A percentile compares a stretch with the other conserved stretches of the same genome.
Conservation (phyloP, 2,329 filamentous ascomycete genomes). For the Sordariomycetes sp. region DNA sequence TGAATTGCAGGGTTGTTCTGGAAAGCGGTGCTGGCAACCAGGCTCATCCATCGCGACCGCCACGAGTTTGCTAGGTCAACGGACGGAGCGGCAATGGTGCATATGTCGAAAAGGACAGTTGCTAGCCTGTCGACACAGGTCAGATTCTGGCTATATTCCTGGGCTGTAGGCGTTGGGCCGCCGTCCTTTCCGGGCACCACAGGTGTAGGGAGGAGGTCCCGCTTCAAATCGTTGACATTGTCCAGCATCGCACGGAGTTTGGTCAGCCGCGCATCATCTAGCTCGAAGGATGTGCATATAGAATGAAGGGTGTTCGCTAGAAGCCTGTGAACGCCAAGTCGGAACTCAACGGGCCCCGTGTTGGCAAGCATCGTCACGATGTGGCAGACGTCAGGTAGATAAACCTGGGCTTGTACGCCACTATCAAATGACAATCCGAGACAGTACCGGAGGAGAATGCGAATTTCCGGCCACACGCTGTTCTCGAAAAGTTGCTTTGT, state of each 20-base stretch:
- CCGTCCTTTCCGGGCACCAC: conserved; percentile 33
- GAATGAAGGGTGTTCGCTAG: conserved; percentile 56
- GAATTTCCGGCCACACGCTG: conserved; percentile 56
- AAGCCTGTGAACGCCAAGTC: conserved; percentile 46
- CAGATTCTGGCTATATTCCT: conserved; percentile 37
- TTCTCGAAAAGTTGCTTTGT: conserved; percentile 54
- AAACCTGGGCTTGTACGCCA: conserved; percentile 53
- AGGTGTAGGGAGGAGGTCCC: conserved; percentile 41
- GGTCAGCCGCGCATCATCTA: conserved; percentile 44
- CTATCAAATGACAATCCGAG: conserved; percentile 55
- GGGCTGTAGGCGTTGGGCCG: conserved; percentile 37
- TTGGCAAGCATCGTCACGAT: conserved; percentile 59
- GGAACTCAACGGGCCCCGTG: conserved; percentile 43
- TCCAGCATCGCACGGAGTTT: conserved; percentile 43
- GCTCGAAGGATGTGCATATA: conserved; percentile 49
- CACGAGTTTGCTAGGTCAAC: conserved; percentile 54
- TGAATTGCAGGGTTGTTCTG: conserved; percentile 62
- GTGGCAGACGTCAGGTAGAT: conserved; percentile 56
- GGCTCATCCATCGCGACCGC: conserved; percentile 61
- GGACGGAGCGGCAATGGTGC: conserved; percentile 48
- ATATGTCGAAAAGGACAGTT: conserved; percentile 48
- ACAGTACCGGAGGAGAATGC: conserved; percentile 52
- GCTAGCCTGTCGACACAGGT: conserved; percentile 48
- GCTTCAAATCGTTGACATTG: conserved; percentile 43
- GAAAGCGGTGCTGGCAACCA: conserved; percentile 59